phyloP scores from a whole-genome alignment of 2,329 filamentous ascomycete genomes.

The Endothia cerciana region DNA sequence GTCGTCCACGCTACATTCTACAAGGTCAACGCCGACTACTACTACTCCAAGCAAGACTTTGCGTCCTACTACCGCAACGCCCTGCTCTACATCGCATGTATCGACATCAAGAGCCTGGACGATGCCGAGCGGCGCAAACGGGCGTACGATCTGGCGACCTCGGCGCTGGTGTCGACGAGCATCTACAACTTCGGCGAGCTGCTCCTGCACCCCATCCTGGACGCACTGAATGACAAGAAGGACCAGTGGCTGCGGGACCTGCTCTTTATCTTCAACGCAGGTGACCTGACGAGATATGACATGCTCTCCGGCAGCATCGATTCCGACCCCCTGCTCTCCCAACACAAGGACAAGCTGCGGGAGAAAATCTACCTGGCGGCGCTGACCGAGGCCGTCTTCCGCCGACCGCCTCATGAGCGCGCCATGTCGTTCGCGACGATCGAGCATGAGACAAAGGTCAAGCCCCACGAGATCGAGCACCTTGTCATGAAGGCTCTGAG shows the following conservation, averaged over 20 bases:
- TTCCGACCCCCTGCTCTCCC: conserved; percentile 76
- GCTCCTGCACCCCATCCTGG: conserved; percentile 94
- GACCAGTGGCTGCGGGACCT: conserved; percentile 91
- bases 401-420: conserved; percentile 91
- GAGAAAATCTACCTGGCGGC: conserved; percentile 98
- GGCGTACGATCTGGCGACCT: conserved; percentile 90
- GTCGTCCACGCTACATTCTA: conserved; percentile 97
- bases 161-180: conserved; percentile 87
- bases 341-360: conserved; percentile 83
- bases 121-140: conserved; percentile 76
- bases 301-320: conserved; percentile 78
- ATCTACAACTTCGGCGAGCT: conserved; percentile 99
- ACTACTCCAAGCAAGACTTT: conserved; percentile 91
- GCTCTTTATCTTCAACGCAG: conserved; percentile 97
- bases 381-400: conserved; percentile 94
- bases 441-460: conserved; percentile 88
- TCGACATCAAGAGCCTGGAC: conserved; percentile 77
- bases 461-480: conserved; percentile 91
- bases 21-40: conserved; percentile 91
- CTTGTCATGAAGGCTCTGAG: conserved; percentile 99
- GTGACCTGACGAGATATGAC: conserved; percentile 87
- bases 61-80: conserved; percentile 97
- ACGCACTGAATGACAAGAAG: conserved; percentile 72
- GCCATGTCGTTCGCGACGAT: conserved; percentile 92
- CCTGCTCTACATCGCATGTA: conserved; percentile 95